A percentile compares a stretch with the other conserved stretches of the same genome.
Conservation (phyloP, 1,284 basidiomycete genomes). For the Pseudomicrostroma phylloplanum region DNA sequence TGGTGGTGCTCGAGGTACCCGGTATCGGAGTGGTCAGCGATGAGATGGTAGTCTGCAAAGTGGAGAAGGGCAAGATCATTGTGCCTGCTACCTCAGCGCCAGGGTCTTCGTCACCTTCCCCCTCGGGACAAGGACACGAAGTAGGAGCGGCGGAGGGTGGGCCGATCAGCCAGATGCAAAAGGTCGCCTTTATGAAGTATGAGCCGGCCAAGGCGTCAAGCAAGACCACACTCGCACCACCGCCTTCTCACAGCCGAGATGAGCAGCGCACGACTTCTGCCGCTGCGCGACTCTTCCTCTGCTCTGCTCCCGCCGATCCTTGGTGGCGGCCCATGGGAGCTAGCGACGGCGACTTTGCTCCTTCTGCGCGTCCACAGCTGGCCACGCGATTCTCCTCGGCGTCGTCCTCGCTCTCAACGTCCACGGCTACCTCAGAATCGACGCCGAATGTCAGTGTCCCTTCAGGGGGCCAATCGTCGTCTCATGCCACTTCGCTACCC, state of each 20-base stretch:
- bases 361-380: no score
- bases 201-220: background rate
- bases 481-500: no score
- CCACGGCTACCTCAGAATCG: no score
- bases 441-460: no score
- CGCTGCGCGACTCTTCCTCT: background rate
- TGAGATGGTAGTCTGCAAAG: conserved; percentile 81
- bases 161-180: conserved; percentile 7
- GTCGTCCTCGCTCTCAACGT: no score
- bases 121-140: background rate
- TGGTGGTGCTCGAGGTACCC: conserved; percentile 55
- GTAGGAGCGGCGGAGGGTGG: background rate
- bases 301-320: conserved; percentile 3
- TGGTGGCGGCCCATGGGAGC: conserved; percentile 1
- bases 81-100: background rate
- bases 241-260: background rate
- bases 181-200: conserved; percentile 7
- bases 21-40: conserved; percentile 67
- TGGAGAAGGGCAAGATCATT: conserved; percentile 65
- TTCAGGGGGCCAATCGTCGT: no score
- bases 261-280: background rate
- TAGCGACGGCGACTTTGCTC: background rate
- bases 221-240: background rate
- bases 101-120: background rate
- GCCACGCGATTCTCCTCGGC: no score